Base-by-base conservation (phyloP, 768 basidiomycete genomes). In the Hygrocybe punicea region DNA sequence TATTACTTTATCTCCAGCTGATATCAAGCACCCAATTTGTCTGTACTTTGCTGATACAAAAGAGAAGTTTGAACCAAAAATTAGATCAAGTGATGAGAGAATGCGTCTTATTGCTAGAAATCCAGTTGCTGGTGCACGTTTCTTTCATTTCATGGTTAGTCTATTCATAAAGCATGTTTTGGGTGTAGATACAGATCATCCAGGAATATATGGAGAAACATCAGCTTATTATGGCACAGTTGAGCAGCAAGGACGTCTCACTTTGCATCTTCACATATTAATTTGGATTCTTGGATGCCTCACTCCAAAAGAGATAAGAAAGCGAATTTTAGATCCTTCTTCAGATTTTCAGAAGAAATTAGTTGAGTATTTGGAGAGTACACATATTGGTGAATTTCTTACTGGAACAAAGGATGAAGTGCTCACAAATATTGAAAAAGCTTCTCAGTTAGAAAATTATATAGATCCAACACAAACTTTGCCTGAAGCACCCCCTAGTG, bases 201-300 rank as follows among this genome's bases (percentile, higher is more conserved):
- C n/a, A 11, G 71, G 67, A 0, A 25, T 72, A 21, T 75, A 62
- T 64, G 72, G 74, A 8, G 48, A 66, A 0, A 67, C 71, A 11
- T n/a, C 57, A 1, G 69, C 62, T 0, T 75, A 71, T 58, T 70
- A 70, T 63, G 69, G 68, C 2, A 67, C 63, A 0, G 68, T 73
- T 47, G 75, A 76, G 53, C 66, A 71, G 53, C 74, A 77, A 60
- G 74, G 73, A 1, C 42, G 67, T 3, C 55, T 73, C 0, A 75
- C 72, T 0, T 51, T 78, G 2, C 77, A 78, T 62, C 44, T 76
- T 2, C 75, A 78, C 58, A 19, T 71, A n/a, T 36, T 77, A 2
- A 17, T 76, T 1, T 78, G 76, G 75, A 64, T 77, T 2, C n/a
- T 37, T 23, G 62, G 65, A 13, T 56, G 56, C 1, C 42, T 68